Percentiles rank a stretch among this genome's conserved stretches.
These are phyloP conservation scores for Spinacia oleracea DNA, from an alignment of 179 eudicot species.

Conservation along the genomic window DNA sequence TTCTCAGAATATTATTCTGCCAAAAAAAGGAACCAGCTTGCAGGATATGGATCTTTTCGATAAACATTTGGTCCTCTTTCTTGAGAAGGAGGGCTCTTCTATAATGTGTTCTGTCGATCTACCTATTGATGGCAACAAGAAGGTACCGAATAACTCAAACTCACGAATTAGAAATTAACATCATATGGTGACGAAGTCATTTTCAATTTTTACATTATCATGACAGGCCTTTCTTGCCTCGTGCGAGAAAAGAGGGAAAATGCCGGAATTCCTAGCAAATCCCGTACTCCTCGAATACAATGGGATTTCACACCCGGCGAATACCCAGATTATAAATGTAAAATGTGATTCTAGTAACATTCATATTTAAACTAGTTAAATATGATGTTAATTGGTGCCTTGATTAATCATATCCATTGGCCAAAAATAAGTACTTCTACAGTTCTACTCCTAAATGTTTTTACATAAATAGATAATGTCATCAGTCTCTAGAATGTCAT, in stretches of 20 bases:
- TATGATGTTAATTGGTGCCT: not conserved
- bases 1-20: conserved; percentile 60
- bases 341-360: not conserved
- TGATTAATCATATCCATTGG: not conserved
- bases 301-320: no score
- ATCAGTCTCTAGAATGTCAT: not conserved
- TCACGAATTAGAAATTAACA: not conserved
- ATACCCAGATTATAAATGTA: not conserved
- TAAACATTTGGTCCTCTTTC: conserved; percentile 65
- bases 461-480: not conserved
- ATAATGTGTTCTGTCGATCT: conserved; percentile 67
- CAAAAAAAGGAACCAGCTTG: conserved; percentile 59
- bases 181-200: not conserved
- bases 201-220: not conserved
- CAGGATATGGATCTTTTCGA: conserved; percentile 84
- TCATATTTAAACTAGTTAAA: not conserved
- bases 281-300: no score
- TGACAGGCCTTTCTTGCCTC: no score
- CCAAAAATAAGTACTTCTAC: not conserved
- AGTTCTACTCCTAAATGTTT: not conserved
- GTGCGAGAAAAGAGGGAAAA: no score
- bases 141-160: conserved; percentile 44
- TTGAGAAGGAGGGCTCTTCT: conserved; percentile 59
- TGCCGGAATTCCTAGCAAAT: no score
- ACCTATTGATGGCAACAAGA: conserved; percentile 48